Conservation (phyloP, 2,329 filamentous ascomycete species). For the Verticillium longisporum region DNA sequence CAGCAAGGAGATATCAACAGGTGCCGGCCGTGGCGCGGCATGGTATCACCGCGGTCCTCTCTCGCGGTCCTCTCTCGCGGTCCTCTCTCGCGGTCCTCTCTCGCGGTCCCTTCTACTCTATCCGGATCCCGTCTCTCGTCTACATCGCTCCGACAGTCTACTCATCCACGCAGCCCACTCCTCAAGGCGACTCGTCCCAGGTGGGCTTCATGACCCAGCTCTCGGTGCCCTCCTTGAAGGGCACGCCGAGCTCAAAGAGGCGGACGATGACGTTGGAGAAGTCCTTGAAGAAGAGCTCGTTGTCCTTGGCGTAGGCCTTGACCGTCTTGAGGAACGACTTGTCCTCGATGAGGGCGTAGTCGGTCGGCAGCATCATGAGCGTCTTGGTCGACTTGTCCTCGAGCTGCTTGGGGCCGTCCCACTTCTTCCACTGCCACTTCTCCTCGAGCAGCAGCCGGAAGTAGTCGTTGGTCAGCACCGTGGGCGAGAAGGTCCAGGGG, state of each 20-base stretch:
- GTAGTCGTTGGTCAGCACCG: slow-evolving; percentile 90
- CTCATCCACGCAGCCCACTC: not conserved
- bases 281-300: slow-evolving; percentile 87
- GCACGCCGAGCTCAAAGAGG: slow-evolving; percentile 91
- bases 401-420: slow-evolving; percentile 82
- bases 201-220: slow-evolving; percentile 59
- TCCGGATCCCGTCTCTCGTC: not conserved
- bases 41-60: not conserved
- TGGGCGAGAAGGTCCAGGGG: slow-evolving; percentile 89
- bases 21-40: not conserved
- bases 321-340: slow-evolving; percentile 76
- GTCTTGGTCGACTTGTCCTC: slow-evolving; percentile 82
- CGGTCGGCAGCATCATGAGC: slow-evolving; percentile 96
- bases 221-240: slow-evolving; percentile 63
- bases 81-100: no score
- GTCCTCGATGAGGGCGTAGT: slow-evolving; percentile 82
- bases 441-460: slow-evolving; percentile 81
- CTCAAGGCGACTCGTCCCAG: slow-evolving; percentile 4
- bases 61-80: no score
- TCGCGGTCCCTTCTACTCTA: not conserved
- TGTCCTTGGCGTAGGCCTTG: slow-evolving; percentile 86
- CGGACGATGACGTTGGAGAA: slow-evolving; percentile 72
- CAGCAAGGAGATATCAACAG: not conserved
- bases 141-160: not conserved
- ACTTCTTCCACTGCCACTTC: slow-evolving; percentile 90